Base-by-base conservation (phyloP, 2,329 filamentous ascomycete species). In the Trichoderma sp. region DNA sequence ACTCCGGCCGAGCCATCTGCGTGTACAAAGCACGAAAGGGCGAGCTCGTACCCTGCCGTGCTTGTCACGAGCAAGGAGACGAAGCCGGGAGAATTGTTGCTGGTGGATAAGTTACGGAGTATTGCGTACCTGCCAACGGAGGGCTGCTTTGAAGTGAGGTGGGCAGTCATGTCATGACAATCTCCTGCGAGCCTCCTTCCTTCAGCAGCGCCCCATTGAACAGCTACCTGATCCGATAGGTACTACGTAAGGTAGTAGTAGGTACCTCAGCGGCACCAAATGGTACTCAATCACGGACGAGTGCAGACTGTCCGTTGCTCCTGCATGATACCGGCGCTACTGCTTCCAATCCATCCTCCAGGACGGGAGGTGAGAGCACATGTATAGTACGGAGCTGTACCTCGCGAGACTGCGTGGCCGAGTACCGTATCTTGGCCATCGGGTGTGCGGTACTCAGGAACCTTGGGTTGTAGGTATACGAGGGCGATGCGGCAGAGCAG, bases 141-240 rank as follows among this genome's bases (percentile, higher is more conserved):
- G 34, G 34, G 34, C 34, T 59, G 56, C 56, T 45, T 59, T 43
- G 41, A 59, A 47, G 59, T 45, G 41, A 59, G 39, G 59, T 45
- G 43, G 59, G 59, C 50, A 26, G 59, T 26, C 26, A 51, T 12
- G 34, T 24, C 41, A 39, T 54, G 59, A 39, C 48, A 54, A 45
- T 55, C 50, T 55, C 41, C 50, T 63, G 59, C 59, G 52, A 45
- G 59, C 26, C 59, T 55, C 59, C 59, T 63, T 52, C 58, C 58
- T 61, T 21, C 58, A 26, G 39, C 59, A 26, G 50, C 50, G 48
- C 59, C 39, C 41, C 41, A 17, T 54, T 21, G 51, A 21, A 55
- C 26, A 19, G 17, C 24, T 51, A 51, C 48, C 17, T 17, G 9
- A 30, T 28, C n/a, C 26, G 26, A 30, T 28, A 52, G 26, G 21